Percentiles rank a stretch among this genome's conserved stretches.
These are phyloP conservation scores for Xylaria venustula DNA, from an alignment of 495 filamentous ascomycete species.

Conservation along the genomic window DNA sequence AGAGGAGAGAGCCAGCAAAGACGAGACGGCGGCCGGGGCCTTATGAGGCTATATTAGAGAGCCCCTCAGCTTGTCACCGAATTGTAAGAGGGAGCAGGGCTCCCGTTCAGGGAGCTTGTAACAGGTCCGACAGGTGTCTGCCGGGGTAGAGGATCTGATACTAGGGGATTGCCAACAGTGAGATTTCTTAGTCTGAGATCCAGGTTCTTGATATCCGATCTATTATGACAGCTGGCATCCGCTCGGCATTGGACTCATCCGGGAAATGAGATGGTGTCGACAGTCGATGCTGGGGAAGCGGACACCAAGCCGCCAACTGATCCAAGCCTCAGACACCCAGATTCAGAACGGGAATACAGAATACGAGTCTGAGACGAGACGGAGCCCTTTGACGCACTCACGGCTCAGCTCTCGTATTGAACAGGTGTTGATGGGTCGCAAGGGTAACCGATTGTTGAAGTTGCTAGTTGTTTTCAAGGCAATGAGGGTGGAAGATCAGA, in stretches of 20 bases:
- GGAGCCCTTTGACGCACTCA: slow-evolving; percentile 19
- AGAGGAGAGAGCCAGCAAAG: slow-evolving; percentile 30
- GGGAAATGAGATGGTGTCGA: slow-evolving; percentile 1
- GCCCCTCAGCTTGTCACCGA: slow-evolving; percentile 18
- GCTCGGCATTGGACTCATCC: slow-evolving; percentile 39
- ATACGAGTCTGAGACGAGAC: slow-evolving; percentile 11
- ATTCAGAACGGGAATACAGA: slow-evolving; percentile 19
- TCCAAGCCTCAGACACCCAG: slow-evolving; percentile 6
- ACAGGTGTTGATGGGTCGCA: slow-evolving; percentile 7
- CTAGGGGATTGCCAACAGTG: slow-evolving; percentile 35
- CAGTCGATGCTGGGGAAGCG: slow-evolving; percentile 13
- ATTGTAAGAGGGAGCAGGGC: slow-evolving; percentile 25
- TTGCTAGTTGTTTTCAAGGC: slow-evolving; percentile 31
- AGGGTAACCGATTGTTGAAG: background rate
- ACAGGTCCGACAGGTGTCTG: slow-evolving; percentile 35
- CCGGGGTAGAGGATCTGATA: slow-evolving; percentile 35
- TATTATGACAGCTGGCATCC: slow-evolving; percentile 48
- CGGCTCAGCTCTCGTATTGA: slow-evolving; percentile 15
- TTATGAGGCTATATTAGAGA: slow-evolving; percentile 41
- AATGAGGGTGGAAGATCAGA: slow-evolving; percentile 43
- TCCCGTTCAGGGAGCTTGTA: slow-evolving; percentile 35
- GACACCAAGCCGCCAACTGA: slow-evolving; percentile 13
- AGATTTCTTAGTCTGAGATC: slow-evolving; percentile 38
- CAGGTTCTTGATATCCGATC: slow-evolving; percentile 47
- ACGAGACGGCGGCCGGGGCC: slow-evolving; percentile 30